Conservation (phyloP, 148 eudicot species). For the Fagopyrum esculentum region DNA sequence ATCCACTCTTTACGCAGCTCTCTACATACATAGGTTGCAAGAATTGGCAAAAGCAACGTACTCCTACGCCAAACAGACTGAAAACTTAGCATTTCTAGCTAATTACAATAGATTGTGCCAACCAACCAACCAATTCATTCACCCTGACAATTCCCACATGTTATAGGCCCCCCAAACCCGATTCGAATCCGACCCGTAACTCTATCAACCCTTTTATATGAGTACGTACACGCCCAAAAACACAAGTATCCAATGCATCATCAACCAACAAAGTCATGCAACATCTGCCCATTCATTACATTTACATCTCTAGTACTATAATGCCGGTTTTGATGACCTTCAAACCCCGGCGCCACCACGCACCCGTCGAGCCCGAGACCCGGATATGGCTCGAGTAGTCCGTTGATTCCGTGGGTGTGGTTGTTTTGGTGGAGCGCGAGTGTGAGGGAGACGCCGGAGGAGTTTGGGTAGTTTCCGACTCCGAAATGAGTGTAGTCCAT, state of each 20-base stretch:
- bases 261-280: constrained; percentile 18
- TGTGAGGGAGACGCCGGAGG: constrained; percentile 12
- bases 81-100: not conserved
- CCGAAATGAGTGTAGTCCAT: constrained; percentile 3
- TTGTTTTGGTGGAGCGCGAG: constrained; percentile 18
- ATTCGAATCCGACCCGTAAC: not conserved
- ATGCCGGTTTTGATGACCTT: constrained; percentile 2
- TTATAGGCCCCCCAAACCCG: not conserved
- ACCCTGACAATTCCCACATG: not conserved
- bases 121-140: constrained; percentile 1
- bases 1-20: not conserved
- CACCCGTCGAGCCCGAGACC: not conserved
- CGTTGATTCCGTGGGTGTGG: constrained; percentile 7
- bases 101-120: not conserved
- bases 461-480: not conserved
- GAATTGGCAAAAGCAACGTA: constrained; percentile 3
- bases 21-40: constrained; percentile 5
- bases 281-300: constrained; percentile 14
- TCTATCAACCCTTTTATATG: not conserved
- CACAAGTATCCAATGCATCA: not conserved
- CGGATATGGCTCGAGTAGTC: constrained; percentile 8
- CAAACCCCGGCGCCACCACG: constrained; percentile 13
- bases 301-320: constrained; percentile 3
- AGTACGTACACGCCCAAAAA: too few relatives aligned
- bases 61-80: not conserved